Percentiles rank a stretch among this genome's conserved stretches.
Conservation (phyloP, 495 filamentous ascomycete species). For the Achaetomiella virescens region DNA sequence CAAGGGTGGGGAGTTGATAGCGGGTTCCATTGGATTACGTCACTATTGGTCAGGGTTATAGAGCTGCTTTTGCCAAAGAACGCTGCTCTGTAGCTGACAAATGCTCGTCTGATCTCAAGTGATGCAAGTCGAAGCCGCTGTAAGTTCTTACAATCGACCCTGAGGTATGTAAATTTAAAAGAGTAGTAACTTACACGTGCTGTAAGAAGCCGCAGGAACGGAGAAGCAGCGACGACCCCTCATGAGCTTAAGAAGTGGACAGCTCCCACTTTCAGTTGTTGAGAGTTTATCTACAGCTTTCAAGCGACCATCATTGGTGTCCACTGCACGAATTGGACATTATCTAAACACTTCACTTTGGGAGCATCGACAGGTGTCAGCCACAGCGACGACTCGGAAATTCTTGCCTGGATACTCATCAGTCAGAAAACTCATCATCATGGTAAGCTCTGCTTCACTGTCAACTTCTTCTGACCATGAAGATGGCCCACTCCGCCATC, state of each 20-base stretch:
- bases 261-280: no score
- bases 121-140: no score
- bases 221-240: no score
- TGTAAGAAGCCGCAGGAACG: no score
- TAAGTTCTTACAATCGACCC: neutral
- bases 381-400: neutral
- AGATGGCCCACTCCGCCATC: neutral
- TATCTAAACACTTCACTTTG: no score
- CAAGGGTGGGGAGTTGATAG: neutral
- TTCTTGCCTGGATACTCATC: neutral
- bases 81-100: neutral
- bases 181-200: no score
- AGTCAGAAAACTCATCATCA: constrained; percentile 1
- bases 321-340: no score
- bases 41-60: constrained; percentile 12
- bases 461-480: neutral
- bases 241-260: no score
- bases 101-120: constrained; percentile 2
- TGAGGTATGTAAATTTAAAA: no score
- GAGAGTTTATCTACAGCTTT: no score
- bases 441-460: neutral
- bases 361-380: neutral
- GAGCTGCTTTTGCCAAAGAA: neutral
- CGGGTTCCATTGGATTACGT: constrained; percentile 7
- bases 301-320: no score